phyloP scores from a whole-genome alignment of 805 yeast genomes.

The Zygoascus biomembranicola region DNA sequence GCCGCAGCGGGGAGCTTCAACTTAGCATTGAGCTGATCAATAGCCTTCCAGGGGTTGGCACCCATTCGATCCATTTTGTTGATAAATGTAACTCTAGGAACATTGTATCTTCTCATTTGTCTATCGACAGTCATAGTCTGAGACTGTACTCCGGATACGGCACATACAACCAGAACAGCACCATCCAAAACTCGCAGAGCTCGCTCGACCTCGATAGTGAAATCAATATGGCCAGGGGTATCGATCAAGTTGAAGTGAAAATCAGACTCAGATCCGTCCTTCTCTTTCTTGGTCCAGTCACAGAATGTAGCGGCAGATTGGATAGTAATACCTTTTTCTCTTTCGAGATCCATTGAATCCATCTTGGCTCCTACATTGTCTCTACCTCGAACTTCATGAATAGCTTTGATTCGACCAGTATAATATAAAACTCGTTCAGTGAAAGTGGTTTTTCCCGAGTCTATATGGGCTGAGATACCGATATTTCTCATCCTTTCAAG shows the following conservation, averaged over 20 bases:
- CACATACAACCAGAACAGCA: constrained; percentile 97
- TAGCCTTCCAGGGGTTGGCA: constrained; percentile 91
- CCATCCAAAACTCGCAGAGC: constrained; percentile 98
- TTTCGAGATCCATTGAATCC: constrained; percentile 98
- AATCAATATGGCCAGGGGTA: constrained; percentile 98
- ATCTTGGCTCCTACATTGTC: constrained; percentile 98
- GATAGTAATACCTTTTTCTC: constrained; percentile 97
- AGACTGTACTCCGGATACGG: constrained; percentile 96
- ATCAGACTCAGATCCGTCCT: constrained; percentile 38
- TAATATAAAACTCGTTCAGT: constrained; percentile 94
- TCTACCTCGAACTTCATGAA: constrained; percentile 91
- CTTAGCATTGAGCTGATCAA: constrained; percentile 81
- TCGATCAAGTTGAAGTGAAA: constrained; percentile 93
- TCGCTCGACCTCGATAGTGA: constrained; percentile 97
- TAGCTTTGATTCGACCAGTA: constrained; percentile 94
- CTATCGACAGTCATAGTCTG: constrained; percentile 98
- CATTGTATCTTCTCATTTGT: constrained; percentile 97
- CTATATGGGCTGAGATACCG: constrained; percentile 97
- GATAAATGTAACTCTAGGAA: constrained; percentile 91
- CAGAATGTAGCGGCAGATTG: constrained; percentile 99
- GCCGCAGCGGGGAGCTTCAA: constrained; percentile 95
- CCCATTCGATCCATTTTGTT: constrained; percentile 99
- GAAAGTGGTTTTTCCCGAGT: constrained; percentile 96
- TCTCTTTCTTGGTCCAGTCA: constrained; percentile 67
- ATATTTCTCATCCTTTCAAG: constrained; percentile 73